Conservation (phyloP, 352 stramenopile species). For the Pythium volutum region DNA sequence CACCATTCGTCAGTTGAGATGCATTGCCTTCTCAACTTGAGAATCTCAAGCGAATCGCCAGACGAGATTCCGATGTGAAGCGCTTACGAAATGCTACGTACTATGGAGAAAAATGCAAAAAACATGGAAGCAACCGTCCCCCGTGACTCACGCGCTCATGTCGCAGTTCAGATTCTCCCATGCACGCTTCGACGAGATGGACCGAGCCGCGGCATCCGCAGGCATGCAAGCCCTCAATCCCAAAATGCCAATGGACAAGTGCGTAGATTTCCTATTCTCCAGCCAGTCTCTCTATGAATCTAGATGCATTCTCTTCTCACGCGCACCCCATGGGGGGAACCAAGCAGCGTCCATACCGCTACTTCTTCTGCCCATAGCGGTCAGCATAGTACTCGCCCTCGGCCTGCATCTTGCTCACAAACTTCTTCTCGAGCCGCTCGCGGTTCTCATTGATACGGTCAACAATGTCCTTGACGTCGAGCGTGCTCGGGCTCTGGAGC, state of each 20-base stretch:
- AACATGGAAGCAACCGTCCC: too few species aligned
- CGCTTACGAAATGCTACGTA: slow-evolving; percentile 8
- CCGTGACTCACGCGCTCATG: too few species aligned
- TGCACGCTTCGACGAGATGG: too few species aligned
- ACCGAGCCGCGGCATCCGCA: too few species aligned
- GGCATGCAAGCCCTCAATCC: too few species aligned
- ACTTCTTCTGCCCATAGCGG: slow-evolving; percentile 79
- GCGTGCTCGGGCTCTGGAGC: slow-evolving; percentile 62
- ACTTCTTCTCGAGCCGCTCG: slow-evolving; percentile 91
- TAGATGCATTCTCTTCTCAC: not conserved
- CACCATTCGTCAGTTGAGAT: too few species aligned
- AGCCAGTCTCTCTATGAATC: not conserved
- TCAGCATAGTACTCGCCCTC: slow-evolving; percentile 92
- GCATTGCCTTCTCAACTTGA: too few species aligned
- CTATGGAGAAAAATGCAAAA: not conserved
- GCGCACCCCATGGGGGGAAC: not conserved
- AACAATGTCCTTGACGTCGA: slow-evolving; percentile 88
- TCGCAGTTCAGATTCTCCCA: not conserved
- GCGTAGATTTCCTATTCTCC: too few species aligned
- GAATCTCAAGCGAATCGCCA: not conserved
- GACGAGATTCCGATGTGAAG: slow-evolving; percentile 19
- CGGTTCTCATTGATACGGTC: slow-evolving; percentile 88
- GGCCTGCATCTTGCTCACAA: slow-evolving; percentile 92
- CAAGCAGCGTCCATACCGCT: not conserved
- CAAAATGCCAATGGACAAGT: too few species aligned